Base-by-base conservation (phyloP, 106 monocot genomes). In the Chionographis japonica region DNA sequence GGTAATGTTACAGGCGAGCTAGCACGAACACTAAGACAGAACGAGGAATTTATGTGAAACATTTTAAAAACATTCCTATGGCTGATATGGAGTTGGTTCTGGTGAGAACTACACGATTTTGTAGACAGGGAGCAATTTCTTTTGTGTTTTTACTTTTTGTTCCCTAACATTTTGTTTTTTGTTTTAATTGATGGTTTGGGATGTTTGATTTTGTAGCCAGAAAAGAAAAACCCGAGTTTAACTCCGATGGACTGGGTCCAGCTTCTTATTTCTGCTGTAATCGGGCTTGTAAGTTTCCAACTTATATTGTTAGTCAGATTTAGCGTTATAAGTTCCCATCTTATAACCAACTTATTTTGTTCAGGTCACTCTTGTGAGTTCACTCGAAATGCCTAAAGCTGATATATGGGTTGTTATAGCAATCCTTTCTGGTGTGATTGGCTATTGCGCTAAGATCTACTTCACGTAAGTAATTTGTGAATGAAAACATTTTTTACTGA, bases 51-150 rank as follows among this genome's bases (percentile, higher is more conserved):
- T 80, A 79, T 76, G 57, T 95, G 52, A 95, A 91, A 42, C 95
- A 95, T 74, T 95, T 88, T 63, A 91, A 84, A 75, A 85, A 89
- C 59, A 95, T 95, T 73, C 95, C 91, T 43, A 82, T 95, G 95
- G 95, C 95, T 55, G 95, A 95, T 72, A 95, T 95, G 95, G 95
- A 95, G 78, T 72, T 95, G 66, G 91, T 95, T 74, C 68, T 95
- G 89, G 95, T 95, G 19, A 84, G 81, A 42, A 55, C 53, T 50
- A 7, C 37, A 20, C 3, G 4, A 13, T 9, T 27, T 77, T 58
- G 57, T 3, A n/a, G 8, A 36, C 11, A 59, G 15, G 40, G 18
- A 38, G 8, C 14, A 56, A 16, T 8, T 17, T 16, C 14, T 18
- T 52, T 53, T 54, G n/a, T 14, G 4, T 1, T 12, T 3, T 49